phyloP scores from a whole-genome alignment of 495 filamentous ascomycete genomes.

The Podospora didyma region DNA sequence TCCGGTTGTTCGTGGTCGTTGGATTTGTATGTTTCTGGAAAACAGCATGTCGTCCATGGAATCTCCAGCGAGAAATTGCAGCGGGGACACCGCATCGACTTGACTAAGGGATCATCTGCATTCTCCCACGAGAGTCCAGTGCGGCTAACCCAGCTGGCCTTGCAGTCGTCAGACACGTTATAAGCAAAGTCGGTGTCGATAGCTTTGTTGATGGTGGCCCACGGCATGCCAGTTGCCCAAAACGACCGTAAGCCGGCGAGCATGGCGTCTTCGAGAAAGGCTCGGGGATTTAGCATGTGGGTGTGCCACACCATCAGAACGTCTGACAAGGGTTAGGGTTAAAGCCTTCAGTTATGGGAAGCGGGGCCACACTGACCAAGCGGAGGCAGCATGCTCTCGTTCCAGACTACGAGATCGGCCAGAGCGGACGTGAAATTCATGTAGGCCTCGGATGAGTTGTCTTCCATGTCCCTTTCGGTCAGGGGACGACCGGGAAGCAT shows the following conservation, averaged over 20 bases:
- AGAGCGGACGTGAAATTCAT: constrained; percentile 14
- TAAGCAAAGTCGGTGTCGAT: constrained; percentile 68
- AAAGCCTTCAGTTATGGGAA: no score
- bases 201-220: constrained; percentile 57
- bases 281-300: constrained; percentile 77
- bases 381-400: constrained; percentile 33
- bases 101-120: constrained; percentile 43
- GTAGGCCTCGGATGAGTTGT: constrained; percentile 15
- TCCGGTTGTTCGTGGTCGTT: constrained; percentile 4
- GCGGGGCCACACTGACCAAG: constrained; percentile 31
- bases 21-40: constrained; percentile 25
- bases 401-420: constrained; percentile 19
- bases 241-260: constrained; percentile 54
- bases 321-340: constrained; percentile 42
- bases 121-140: constrained; percentile 61
- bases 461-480: constrained; percentile 29
- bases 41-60: constrained; percentile 57
- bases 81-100: constrained; percentile 52
- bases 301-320: constrained; percentile 90
- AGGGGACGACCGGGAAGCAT: constrained; percentile 28
- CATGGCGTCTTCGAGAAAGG: constrained; percentile 75
- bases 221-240: constrained; percentile 69
- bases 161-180: constrained; percentile 43
- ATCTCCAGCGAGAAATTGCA: constrained; percentile 45
- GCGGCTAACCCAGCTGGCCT: constrained; percentile 40